These are phyloP conservation scores for Penicillium taxi DNA, from an alignment of 495 filamentous ascomycete genomes.

Conservation along the genomic window DNA sequence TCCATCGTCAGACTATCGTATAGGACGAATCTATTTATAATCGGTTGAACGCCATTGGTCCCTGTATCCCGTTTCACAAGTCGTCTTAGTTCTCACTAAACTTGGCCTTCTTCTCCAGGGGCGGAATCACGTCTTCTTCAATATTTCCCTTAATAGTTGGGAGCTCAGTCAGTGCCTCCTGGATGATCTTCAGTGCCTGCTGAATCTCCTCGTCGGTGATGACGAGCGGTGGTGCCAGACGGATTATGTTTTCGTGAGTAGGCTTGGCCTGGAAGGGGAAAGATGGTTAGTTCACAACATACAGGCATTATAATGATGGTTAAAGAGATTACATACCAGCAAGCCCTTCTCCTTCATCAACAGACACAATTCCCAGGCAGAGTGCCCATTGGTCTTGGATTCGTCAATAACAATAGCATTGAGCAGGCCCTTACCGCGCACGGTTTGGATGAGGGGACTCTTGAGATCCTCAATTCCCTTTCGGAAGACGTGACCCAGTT, in stretches of 20 bases:
- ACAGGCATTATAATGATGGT: neutral
- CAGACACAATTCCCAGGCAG: conserved; percentile 96
- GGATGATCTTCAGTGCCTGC: conserved; percentile 43
- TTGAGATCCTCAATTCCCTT: conserved; percentile 61
- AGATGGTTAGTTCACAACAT: too few relatives aligned
- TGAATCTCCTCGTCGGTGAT: conserved; percentile 50
- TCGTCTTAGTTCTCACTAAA: conserved; percentile 45
- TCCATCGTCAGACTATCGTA: too few relatives aligned
- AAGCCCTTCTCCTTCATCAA: conserved; percentile 92
- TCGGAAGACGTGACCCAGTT: conserved; percentile 77
- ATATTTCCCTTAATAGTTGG: conserved; percentile 40
- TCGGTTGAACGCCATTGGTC: neutral
- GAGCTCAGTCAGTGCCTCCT: conserved; percentile 41
- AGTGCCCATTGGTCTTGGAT: conserved; percentile 69
- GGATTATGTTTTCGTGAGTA: conserved; percentile 93
- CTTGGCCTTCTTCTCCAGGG: conserved; percentile 44
- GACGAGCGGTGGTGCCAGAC: conserved; percentile 49
- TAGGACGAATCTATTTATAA: too few relatives aligned
- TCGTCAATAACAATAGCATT: conserved; percentile 98
- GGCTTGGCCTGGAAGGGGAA: conserved; percentile 73
- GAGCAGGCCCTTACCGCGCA: conserved; percentile 88
- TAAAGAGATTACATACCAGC: conserved; percentile 66
- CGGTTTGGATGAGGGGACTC: conserved; percentile 68
- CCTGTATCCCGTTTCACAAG: too few relatives aligned
- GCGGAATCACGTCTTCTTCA: conserved; percentile 41